Percentiles rank a stretch among this genome's conserved stretches.
Evolutionary conservation across 306 rosid species (phyloP).

Genomic region (Cyamopsis tetragonoloba): DNA sequence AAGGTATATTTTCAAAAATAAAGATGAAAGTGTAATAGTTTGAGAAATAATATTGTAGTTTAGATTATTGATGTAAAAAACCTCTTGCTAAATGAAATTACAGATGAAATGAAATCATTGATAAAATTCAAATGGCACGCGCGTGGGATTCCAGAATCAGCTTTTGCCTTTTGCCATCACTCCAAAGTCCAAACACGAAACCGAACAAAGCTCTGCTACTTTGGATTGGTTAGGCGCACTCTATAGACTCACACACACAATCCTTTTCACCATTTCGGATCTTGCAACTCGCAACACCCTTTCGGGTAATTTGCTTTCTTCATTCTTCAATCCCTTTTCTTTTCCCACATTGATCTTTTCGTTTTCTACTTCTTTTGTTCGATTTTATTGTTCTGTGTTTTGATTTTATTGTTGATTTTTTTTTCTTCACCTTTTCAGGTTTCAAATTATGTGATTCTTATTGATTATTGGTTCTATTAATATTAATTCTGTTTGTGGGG

Average conservation of each 20-base stretch:
- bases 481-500: not conserved
- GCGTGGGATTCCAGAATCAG: slow-evolving; percentile 12
- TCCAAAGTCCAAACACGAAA: not conserved
- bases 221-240: slow-evolving; percentile 17
- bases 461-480: not conserved
- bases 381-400: not conserved
- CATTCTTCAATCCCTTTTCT: not conserved
- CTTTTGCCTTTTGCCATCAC: not conserved
- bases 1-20: too few species aligned
- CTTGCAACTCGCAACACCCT: not conserved
- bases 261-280: not conserved
- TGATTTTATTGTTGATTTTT: too few species aligned
- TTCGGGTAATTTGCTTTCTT: not conserved
- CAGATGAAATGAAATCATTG: too few species aligned
- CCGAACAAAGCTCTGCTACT: not conserved
- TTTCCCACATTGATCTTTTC: not conserved
- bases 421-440: not conserved
- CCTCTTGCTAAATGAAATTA: too few species aligned
- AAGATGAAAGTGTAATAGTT: too few species aligned
- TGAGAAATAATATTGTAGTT: too few species aligned
- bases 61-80: too few species aligned
- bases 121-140: slow-evolving; percentile 21
- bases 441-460: not conserved
- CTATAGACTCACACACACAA: too few species aligned
- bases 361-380: not conserved